Base-by-base conservation (phyloP, 2,329 filamentous ascomycete species). In the Aspergillus novoparasiticus region DNA sequence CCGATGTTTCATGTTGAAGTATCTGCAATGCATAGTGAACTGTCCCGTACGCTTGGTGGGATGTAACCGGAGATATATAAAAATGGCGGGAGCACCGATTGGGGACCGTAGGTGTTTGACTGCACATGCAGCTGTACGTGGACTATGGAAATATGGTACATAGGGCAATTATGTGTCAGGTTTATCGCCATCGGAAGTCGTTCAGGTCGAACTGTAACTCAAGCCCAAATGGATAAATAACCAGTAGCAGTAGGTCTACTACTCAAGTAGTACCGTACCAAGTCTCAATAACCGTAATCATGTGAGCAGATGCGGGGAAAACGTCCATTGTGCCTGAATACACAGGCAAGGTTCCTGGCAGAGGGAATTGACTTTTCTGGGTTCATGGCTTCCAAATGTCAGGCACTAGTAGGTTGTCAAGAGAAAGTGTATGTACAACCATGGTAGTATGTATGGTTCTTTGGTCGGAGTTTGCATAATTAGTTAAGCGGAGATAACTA, bases 1-100 rank as follows among this genome's bases (percentile, higher is more conserved):
- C 55, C 30, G 28, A 28, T 41, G 51, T 60, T 60, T 60, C 51
- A 60, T 60, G 16, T 60, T 41, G 58, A 28, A 36, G 19, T 39
- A 32, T 45, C 55, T 57, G 39, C 55, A 57, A 60, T 60, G 50
- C 19, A 60, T 26, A 43, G 28, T 58, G 45, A 39, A 51, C 41
- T 58, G 32, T 32, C 55, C 39, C 8, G 21, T 57, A 36, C n/a
- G 57, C 28, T 58, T 30, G 39, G 19, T 46, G 26, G 46, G 16
- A 58, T 58, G 28, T 48, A 43, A 46, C 36, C 19, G 41, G 36
- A 32, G 28, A 50, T 30, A 58, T 12, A 58, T 41, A 30, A 16
- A 39, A 34, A 41, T 39, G 19, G n/a, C 23, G n/a, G 21, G n/a
- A 36, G 14, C 28, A 28, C 57, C n/a, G 23, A 16, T 45, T 59